Evolutionary conservation across 2,329 filamentous ascomycete species (phyloP), one percentile per base, ranked within the genome.

Genomic region (Ophiocordyceps robertsii): DNA sequence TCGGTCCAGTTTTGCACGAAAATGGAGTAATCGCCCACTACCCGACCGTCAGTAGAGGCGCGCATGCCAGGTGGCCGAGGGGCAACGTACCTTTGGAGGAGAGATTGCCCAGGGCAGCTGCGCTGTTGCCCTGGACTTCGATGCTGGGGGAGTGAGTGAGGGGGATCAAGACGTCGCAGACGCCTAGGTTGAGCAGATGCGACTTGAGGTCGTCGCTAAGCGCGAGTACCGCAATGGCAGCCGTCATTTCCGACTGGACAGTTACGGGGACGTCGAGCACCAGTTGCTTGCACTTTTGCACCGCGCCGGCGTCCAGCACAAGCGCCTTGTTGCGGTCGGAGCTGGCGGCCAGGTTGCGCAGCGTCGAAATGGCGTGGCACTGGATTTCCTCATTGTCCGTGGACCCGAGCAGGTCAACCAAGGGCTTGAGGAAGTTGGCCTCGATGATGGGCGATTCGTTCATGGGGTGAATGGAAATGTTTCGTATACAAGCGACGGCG

Each of bases 371-470:
- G 44, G 92, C 92, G 58, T 98, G 92, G 58, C 92, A 98, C 60
- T 98, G 92, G 41, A 98, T 98, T 60, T 98, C 92, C 62, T 98
- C 92, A 57, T 95, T 95, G 53, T 96, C 90, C 1, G 89, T 95
- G 10, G 88, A 93, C 41, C 92, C 90, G 8, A 98, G 75, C 1
- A 98, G 73, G 51, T 96, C 89, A 21, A 98, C 92, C 43, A 98
- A 67, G 1, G 92, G 92, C 59, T 88, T 89, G 46, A 98, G 66
- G 63, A 98, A 98, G 45, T 90, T 92, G 35, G 90, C 90, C 56
- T 98, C 92, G 56, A 98, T 98, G 50, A 98, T 98, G 0, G 92
- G 92, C 11, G 90, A 95, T 65, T 98, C 92, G 64, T 98, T 98
- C 57, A 90, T 72, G 16, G 92, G 92, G 59, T 98, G 92, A 51